Conservation (phyloP, 1,284 basidiomycete genomes). For the Austroboletus novae-zelandiae region DNA sequence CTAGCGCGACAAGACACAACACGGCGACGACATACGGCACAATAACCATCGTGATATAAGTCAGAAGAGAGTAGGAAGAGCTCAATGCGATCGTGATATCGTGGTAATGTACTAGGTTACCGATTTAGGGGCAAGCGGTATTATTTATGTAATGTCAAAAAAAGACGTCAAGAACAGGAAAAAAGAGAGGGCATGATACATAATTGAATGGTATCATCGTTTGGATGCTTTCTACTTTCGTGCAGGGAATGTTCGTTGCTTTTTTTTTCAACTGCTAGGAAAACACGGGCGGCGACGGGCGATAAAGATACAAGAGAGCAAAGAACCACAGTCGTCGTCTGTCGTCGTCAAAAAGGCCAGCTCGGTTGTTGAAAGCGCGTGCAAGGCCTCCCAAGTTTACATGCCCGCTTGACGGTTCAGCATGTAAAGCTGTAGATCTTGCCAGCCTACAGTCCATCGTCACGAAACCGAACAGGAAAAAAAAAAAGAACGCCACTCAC, state of each 20-base stretch:
- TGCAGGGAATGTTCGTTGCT: slow-evolving; percentile 19
- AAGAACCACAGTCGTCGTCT: neutral
- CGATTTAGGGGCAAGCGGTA: too few species aligned
- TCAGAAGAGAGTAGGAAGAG: neutral
- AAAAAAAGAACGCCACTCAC: slow-evolving; percentile 39
- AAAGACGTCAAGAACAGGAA: slow-evolving; percentile 6
- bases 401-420: slow-evolving; percentile 66
- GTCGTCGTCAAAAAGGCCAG: neutral
- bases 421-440: slow-evolving; percentile 79
- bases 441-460: slow-evolving; percentile 61
- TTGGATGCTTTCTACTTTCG: slow-evolving; percentile 28
- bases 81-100: slow-evolving; percentile 1
- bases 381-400: slow-evolving; percentile 17
- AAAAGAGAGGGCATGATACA: slow-evolving; percentile 19
- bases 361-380: neutral
- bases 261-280: slow-evolving; percentile 5
- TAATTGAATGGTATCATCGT: slow-evolving; percentile 24
- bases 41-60: slow-evolving; percentile 10
- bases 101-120: slow-evolving; percentile 14
- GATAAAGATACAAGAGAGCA: neutral
- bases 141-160: too few species aligned
- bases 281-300: slow-evolving; percentile 2
- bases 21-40: slow-evolving; percentile 12
- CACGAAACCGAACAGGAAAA: neutral
- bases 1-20: slow-evolving; percentile 27